Evolutionary conservation across 2,329 filamentous ascomycete species (phyloP).

Genomic region (Penicillium sp.): DNA sequence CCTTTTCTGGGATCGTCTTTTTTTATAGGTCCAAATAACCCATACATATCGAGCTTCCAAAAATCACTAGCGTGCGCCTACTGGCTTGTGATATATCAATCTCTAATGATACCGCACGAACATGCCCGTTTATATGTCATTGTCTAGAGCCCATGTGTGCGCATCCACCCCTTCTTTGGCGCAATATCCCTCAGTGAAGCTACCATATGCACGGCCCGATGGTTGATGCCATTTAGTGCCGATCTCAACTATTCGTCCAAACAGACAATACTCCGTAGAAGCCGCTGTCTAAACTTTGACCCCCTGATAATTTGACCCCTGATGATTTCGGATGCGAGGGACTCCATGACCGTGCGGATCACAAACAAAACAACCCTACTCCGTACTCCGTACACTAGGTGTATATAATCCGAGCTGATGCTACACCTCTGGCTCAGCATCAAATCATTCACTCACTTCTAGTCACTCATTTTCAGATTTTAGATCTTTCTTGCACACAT

Average conservation of each 20-base stretch:
- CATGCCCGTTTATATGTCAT: background rate
- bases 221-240: slow-evolving; percentile 7
- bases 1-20: too few relatives aligned
- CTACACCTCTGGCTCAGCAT: slow-evolving; percentile 5
- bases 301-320: slow-evolving; percentile 14
- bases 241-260: slow-evolving; percentile 8
- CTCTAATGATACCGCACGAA: background rate
- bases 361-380: slow-evolving; percentile 11
- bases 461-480: slow-evolving; percentile 24
- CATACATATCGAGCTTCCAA: background rate
- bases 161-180: slow-evolving; percentile 12
- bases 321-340: slow-evolving; percentile 20
- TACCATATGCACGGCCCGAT: too few relatives aligned
- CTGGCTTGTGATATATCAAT: background rate
- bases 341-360: slow-evolving; percentile 10
- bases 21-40: too few relatives aligned
- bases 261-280: slow-evolving; percentile 2
- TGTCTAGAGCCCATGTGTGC: slow-evolving; percentile 17
- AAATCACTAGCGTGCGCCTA: too few relatives aligned
- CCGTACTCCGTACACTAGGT: background rate
- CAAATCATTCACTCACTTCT: slow-evolving; percentile 22
- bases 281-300: slow-evolving; percentile 6
- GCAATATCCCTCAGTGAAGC: background rate
- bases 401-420: slow-evolving; percentile 26
- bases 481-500: slow-evolving; percentile 2